phyloP scores from a whole-genome alignment of 352 stramenopile genomes.

The Phytophthora vignae region DNA sequence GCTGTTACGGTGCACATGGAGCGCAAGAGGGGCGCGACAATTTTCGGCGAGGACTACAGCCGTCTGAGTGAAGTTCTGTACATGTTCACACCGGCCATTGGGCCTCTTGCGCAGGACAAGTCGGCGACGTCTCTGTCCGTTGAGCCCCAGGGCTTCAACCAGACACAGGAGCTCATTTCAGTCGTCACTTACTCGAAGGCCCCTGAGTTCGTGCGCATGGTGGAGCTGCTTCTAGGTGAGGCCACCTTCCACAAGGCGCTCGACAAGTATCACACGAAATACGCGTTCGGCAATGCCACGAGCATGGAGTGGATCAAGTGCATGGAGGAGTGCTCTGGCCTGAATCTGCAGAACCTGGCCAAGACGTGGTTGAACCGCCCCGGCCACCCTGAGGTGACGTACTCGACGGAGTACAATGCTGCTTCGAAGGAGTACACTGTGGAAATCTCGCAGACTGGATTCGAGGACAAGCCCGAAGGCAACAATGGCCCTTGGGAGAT shows the following conservation, averaged over 20 bases:
- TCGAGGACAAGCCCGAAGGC: constrained; percentile 68
- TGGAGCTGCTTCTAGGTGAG: constrained; percentile 70
- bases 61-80: constrained; percentile 76
- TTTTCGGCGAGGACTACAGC: constrained; percentile 79
- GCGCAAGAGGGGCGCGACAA: constrained; percentile 64
- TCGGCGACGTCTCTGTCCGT: constrained; percentile 75
- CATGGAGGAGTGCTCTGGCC: constrained; percentile 78
- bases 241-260: constrained; percentile 79
- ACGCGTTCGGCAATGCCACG: constrained; percentile 75
- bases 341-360: constrained; percentile 68
- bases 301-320: constrained; percentile 80
- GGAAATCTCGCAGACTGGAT: constrained; percentile 72
- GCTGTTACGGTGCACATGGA: constrained; percentile 86
- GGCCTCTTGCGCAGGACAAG: constrained; percentile 72
- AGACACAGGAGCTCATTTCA: constrained; percentile 82
- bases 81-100: constrained; percentile 80
- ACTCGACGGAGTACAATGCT: constrained; percentile 65
- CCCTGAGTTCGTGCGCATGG: constrained; percentile 83
- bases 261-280: constrained; percentile 83
- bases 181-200: constrained; percentile 85
- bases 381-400: constrained; percentile 71
- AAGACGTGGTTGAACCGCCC: constrained; percentile 82
- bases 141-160: constrained; percentile 80
- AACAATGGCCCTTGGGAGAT: constrained; percentile 85
- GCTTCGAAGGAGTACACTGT: constrained; percentile 60